Conservation (phyloP, 352 stramenopile genomes). For the Pelagophyceae sp. region DNA sequence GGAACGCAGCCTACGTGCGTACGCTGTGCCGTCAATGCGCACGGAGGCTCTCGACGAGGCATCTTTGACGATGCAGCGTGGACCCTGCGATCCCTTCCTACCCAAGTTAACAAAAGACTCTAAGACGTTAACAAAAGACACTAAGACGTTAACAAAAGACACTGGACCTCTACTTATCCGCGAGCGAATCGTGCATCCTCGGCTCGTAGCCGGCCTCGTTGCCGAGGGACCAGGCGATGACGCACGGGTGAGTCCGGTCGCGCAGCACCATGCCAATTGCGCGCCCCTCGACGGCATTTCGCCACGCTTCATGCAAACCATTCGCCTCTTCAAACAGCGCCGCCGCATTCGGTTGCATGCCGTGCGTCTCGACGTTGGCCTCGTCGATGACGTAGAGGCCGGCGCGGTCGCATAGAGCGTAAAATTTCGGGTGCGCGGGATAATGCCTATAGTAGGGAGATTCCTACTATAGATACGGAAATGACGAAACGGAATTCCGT, state of each 20-base stretch:
- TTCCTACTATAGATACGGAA: no score
- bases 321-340: conserved; percentile 29
- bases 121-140: no score
- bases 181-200: conserved; percentile 18
- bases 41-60: no score
- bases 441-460: conserved; percentile 31
- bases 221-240: conserved; percentile 46
- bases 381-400: conserved; percentile 49
- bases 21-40: no score
- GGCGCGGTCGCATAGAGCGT: conserved; percentile 49
- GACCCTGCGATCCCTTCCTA: no score
- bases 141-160: no score
- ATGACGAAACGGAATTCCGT: no score
- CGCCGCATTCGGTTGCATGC: conserved; percentile 33
- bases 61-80: no score
- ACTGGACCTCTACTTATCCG: no score
- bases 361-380: conserved; percentile 54
- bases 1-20: conserved; percentile 29
- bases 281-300: conserved; percentile 29
- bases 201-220: conserved; percentile 46
- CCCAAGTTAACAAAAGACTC: no score
- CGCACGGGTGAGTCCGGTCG: conserved; percentile 41
- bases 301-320: no score
- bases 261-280: conserved; percentile 36
- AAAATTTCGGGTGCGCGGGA: conserved; percentile 38